Percentiles rank a stretch among this genome's conserved stretches.
Evolutionary conservation across 2,329 filamentous ascomycete species (phyloP).

Genomic region (Teratosphaeria gauchensis): DNA sequence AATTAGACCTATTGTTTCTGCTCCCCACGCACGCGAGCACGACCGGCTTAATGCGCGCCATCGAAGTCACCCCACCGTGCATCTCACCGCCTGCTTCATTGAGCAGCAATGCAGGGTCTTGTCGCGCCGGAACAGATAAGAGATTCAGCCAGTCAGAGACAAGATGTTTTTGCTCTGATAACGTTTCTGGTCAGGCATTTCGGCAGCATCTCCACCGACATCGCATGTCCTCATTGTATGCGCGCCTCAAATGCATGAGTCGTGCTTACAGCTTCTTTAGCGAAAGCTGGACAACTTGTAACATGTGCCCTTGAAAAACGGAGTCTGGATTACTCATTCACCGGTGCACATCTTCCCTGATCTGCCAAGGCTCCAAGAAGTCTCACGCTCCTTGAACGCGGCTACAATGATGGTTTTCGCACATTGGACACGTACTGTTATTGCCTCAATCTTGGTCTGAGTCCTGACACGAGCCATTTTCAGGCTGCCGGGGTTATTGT

Average conservation of each 20-base stretch:
- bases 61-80: background rate
- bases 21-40: background rate
- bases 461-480: background rate
- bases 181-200: background rate
- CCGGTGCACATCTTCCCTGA: background rate
- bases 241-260: background rate
- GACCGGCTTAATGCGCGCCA: background rate
- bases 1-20: background rate
- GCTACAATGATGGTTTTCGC: background rate
- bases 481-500: background rate
- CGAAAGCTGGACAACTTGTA: too few species aligned
- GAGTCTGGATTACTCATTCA: too few species aligned
- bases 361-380: background rate
- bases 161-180: background rate
- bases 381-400: background rate
- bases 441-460: background rate
- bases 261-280: too few species aligned
- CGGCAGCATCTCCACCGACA: background rate
- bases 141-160: background rate
- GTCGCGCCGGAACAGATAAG: background rate
- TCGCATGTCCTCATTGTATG: background rate
- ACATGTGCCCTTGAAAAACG: too few species aligned
- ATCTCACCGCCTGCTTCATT: background rate
- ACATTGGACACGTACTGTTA: background rate
- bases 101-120: background rate